Base-by-base conservation (phyloP, 2,329 filamentous ascomycete species). In the Neoscytalidium dimidiatum region DNA sequence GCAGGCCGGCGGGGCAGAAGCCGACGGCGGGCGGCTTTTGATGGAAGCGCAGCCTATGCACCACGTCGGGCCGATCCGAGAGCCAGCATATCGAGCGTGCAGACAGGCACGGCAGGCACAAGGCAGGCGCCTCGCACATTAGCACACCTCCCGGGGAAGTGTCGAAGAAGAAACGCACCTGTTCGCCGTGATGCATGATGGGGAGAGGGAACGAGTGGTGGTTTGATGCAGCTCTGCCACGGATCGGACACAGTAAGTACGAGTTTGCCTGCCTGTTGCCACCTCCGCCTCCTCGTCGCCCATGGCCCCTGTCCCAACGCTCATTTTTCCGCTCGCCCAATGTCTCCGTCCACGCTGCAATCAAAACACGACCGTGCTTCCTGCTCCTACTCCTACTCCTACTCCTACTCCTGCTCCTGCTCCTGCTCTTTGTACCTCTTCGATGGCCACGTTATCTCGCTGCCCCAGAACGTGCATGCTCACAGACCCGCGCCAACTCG, bases 1-100 rank as follows among this genome's bases (percentile, higher is more conserved):
- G n/a, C n/a, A n/a, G n/a, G n/a, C n/a, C n/a, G n/a, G 51, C 33
- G 51, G 52, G 52, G 52, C 35, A 57, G 52, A 43, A n/a, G 56
- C 26, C 23, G 56, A 35, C 14, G 38, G 26, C 56, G 28, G 43
- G 11, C 41, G 56, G 56, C 41, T 11, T 60, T 43, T 60, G 56
- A 44, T 4, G n/a, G 11, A 41, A 6, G n/a, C 9, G 17, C 19
- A n/a, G n/a, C n/a, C n/a, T n/a, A n/a, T n/a, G n/a, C n/a, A 41
- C 53, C 53, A 58, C 23, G 21, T 23, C 41, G 56, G 56, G 28
- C 56, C 56, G 56, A 48, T 13, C 38, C 28, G 56, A 35, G n/a
- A 11, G 21, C 4, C 9, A 26, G 3, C 48, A 11, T 23, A 29
- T 13, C 43, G 43, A 21, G 21, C n/a, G n/a, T 46, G n/a, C 4